Conservation (phyloP, 495 filamentous ascomycete genomes). For the Lasiosphaeria ovina region DNA sequence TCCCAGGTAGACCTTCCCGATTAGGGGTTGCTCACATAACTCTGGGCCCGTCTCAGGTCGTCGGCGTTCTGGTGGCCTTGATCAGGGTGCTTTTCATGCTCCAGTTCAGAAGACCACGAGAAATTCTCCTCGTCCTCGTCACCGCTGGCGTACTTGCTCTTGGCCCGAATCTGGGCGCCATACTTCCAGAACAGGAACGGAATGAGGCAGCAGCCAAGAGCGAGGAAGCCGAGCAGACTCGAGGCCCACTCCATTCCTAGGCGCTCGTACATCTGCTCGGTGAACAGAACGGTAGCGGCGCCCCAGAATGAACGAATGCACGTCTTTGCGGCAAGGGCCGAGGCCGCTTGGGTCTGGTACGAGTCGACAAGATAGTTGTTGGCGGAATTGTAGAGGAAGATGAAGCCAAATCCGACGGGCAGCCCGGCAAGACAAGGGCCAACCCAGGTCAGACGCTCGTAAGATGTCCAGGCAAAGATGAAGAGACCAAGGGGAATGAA, state of each 20-base stretch:
- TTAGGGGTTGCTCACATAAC: constrained; percentile 47
- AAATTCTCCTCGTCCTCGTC: constrained; percentile 36
- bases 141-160: constrained; percentile 64
- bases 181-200: constrained; percentile 75
- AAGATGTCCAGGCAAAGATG: constrained; percentile 83
- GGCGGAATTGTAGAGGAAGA: constrained; percentile 80
- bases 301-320: constrained; percentile 79
- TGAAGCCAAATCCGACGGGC: constrained; percentile 80
- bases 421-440: constrained; percentile 71
- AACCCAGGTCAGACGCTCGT: constrained; percentile 61
- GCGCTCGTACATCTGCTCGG: constrained; percentile 72
- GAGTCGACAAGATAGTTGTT: constrained; percentile 83
- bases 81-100: constrained; percentile 24
- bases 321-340: constrained; percentile 80
- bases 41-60: constrained; percentile 39
- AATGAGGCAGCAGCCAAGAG: constrained; percentile 69
- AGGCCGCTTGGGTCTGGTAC: constrained; percentile 82
- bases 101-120: constrained; percentile 5
- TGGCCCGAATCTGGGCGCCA: constrained; percentile 63
- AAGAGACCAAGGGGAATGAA: constrained; percentile 73
- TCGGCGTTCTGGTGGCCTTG: constrained; percentile 29
- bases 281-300: constrained; percentile 72
- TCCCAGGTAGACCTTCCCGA: too few species aligned
- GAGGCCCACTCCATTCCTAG: constrained; percentile 76
- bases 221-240: constrained; percentile 66